Percentiles rank a stretch among this genome's conserved stretches.
phyloP scores from a whole-genome alignment of 1,284 basidiomycete species.

The Neolentinus lepideus region DNA sequence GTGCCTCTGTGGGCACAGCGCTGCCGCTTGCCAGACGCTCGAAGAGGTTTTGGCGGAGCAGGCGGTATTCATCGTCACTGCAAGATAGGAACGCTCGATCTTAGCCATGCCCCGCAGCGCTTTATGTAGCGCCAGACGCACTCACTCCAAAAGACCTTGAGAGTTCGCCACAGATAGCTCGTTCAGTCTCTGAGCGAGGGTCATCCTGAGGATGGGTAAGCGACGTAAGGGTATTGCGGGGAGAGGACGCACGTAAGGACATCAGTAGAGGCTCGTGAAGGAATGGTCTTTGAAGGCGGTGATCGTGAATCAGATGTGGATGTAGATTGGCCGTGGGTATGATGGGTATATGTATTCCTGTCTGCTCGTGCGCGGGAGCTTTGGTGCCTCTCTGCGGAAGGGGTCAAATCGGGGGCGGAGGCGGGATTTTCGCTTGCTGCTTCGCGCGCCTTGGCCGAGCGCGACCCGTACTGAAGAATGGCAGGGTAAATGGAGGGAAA shows the following conservation, averaged over 20 bases:
- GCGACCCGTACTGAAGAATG: conserved; percentile 50
- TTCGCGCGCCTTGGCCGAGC: conserved; percentile 56
- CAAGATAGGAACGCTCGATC: conserved; percentile 1
- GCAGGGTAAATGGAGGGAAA: conserved; percentile 7
- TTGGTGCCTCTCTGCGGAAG: conserved; percentile 20
- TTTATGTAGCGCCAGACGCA: conserved; percentile 10
- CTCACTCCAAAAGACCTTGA: conserved; percentile 69
- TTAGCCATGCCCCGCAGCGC: not conserved
- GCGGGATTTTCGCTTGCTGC: conserved; percentile 17
- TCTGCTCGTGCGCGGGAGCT: conserved; percentile 13
- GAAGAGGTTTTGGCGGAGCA: conserved; percentile 70
- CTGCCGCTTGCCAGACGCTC: conserved; percentile 58
- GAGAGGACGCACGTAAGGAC: conserved; percentile 52
- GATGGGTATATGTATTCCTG: conserved; percentile 13
- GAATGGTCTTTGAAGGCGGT: conserved; percentile 6
- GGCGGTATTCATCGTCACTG: conserved; percentile 73
- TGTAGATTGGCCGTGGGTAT: conserved; percentile 7
- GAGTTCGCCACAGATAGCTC: conserved; percentile 73
- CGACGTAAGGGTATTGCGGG: conserved; percentile 7
- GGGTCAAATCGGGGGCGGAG: conserved; percentile 24
- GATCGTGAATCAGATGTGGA: conserved; percentile 9
- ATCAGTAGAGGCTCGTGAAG: conserved; percentile 35
- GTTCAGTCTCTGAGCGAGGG: conserved; percentile 68
- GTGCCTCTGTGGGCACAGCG: conserved; percentile 48
- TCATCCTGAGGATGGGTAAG: conserved; percentile 35